Base-by-base conservation (phyloP, 2,329 filamentous ascomycete genomes). In the Pestalotiopsis sp. region DNA sequence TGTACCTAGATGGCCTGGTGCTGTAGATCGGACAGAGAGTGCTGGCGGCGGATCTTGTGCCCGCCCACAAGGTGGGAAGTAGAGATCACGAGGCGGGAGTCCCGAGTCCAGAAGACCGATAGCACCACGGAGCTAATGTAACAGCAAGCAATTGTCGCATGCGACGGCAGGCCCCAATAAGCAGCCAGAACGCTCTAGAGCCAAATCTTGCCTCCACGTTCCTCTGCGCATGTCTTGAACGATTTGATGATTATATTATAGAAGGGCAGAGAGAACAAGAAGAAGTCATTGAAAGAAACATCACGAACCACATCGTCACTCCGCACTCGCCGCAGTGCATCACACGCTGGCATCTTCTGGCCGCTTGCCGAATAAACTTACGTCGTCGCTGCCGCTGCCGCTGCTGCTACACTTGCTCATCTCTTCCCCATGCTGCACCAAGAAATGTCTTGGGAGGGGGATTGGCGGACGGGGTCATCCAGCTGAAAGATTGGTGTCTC, bases 171-270 rank as follows among this genome's bases (percentile, higher is more conserved):
- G 49, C 39, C 63, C 63, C 63, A 65, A 65, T 65, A 38, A 57
- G 45, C 63, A 65, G n/a, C 63, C 25, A 65, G 63, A 65, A 65
- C 45, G 63, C 45, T 65, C 63, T 65, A 45, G 63, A 56, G 25
- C 23, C 39, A 4, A 57, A 49, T 57, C 49, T 57, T 20, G 57
- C 17, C 63, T 57, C 36, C 49, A 57, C 41, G 41, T 57, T 56
- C 25, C 36, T 56, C 57, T 31, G 27, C n/a, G 45, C 49, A 56
- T 56, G 49, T 38, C 62, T 25, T 31, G 14, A 14, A 64, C 23
- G 20, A 41, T n/a, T 45, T 14, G 13, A 13, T 6, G 38, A 52
- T 52, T 62, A n/a, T n/a, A n/a, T n/a, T n/a, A n/a, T n/a, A 12
- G 13, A 13, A 36, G 59, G 27, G 14, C 5, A 11, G 9, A 62